Evolutionary conservation across 2,329 filamentous ascomycete genomes (phyloP), one percentile per base, ranked within the genome.

Genomic region (Aspergillus latus): DNA sequence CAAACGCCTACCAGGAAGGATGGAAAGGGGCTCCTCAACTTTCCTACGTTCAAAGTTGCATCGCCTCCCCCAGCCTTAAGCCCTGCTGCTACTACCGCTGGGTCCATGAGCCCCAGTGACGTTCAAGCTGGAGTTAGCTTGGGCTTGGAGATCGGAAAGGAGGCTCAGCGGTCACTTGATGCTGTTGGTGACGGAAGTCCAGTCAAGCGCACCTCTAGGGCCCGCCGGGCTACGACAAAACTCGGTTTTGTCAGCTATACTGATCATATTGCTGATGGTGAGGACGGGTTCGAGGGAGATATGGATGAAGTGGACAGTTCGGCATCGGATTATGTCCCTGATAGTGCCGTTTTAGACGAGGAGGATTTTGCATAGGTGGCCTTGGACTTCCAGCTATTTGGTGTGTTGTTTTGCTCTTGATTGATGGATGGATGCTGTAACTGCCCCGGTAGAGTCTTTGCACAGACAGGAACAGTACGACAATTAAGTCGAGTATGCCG

Each of bases 251-350:
- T 45, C 5, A 29, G 30, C 4, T 39, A 52, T 29, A 32, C 4
- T 3, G n/a, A 50, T 4, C 64, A 64, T 56, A 52, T 66, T 15
- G 53, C 28, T 7, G 67, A 64, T 57, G 55, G 34, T 9, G 59
- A 62, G n/a, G 60, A 62, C 5, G 56, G 54, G 0, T 43, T 54
- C 4, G 50, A 47, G 3, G 46, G 52, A 11, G 42, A 29, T 13
- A 58, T 51, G 16, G 47, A 39, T 40, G 47, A 59, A 13, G 10
- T 44, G 16, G 63, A 67, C 15, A 66, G 59, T 29, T 66, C 62
- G 29, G 52, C 56, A 4, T 62, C 60, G 1, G 63, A 66, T 55
- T 66, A 61, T 45, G 13, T 51, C 8, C 66, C 65, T 36, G 63
- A 66, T 4, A 34, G 21, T 15, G 11, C 43, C 10, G 32, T 36